Evolutionary conservation across 805 yeast genomes (phyloP).

Genomic region (Cyberlindnera maclurae): DNA sequence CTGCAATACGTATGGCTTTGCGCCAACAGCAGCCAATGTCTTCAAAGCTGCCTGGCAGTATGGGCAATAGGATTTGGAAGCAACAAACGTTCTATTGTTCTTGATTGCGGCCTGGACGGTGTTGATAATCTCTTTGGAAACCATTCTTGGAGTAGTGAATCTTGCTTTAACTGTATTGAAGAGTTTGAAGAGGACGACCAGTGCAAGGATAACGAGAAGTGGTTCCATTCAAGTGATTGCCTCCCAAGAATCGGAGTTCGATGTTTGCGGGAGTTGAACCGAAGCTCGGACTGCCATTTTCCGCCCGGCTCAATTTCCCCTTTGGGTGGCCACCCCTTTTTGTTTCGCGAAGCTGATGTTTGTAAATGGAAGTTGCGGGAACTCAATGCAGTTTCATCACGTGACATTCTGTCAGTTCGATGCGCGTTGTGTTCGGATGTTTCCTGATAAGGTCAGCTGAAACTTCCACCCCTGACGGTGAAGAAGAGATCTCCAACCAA

Average conservation of each 20-base stretch:
- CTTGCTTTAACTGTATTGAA: neutral
- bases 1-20: constrained; percentile 41
- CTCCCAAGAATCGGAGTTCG: no score
- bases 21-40: constrained; percentile 31
- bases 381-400: no score
- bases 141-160: constrained; percentile 32
- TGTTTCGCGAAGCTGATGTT: no score
- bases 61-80: constrained; percentile 75
- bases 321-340: no score
- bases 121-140: constrained; percentile 47
- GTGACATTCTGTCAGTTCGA: no score
- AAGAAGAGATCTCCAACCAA: neutral
- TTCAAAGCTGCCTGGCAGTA: constrained; percentile 43
- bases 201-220: neutral
- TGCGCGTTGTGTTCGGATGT: no score
- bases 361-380: no score
- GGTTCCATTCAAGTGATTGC: neutral
- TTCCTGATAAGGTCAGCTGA: no score
- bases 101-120: constrained; percentile 61
- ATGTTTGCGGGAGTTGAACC: no score
- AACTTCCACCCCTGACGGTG: neutral
- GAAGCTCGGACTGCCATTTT: no score
- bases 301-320: no score
- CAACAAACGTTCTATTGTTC: constrained; percentile 65
- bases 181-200: constrained; percentile 2